Evolutionary conservation across 2,329 filamentous ascomycete genomes (phyloP).

Genomic region (Fusarium floridanum): DNA sequence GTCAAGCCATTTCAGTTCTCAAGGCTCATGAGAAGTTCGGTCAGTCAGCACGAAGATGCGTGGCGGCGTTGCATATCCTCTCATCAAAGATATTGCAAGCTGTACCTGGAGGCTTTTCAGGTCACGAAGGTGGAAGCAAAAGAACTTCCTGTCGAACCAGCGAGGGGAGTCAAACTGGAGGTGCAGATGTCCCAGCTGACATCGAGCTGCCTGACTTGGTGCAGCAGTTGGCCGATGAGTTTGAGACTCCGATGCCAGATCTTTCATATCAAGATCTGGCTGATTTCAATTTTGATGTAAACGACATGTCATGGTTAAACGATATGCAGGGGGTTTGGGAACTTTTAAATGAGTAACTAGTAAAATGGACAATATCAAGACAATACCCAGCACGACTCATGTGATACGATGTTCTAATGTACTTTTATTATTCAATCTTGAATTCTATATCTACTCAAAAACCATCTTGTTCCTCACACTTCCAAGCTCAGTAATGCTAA

Average conservation of each 20-base stretch:
- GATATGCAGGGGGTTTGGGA: slow-evolving; percentile 51
- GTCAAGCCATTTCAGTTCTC: slow-evolving; percentile 50
- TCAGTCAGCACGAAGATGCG: slow-evolving; percentile 49
- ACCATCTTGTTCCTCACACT: slow-evolving; percentile 55
- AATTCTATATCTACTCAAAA: slow-evolving; percentile 44
- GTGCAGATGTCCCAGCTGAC: neutral
- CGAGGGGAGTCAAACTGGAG: neutral
- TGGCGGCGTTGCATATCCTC: slow-evolving; percentile 51
- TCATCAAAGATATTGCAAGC: slow-evolving; percentile 51
- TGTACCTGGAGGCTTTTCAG: slow-evolving; percentile 1
- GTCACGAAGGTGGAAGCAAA: neutral
- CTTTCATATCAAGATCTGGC: slow-evolving; percentile 42
- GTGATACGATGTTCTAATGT: neutral
- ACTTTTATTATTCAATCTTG: neutral
- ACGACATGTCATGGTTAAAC: slow-evolving; percentile 52
- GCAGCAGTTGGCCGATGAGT: slow-evolving; percentile 40
- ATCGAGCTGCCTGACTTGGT: slow-evolving; percentile 25
- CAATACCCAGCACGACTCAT: neutral
- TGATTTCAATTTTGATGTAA: slow-evolving; percentile 48
- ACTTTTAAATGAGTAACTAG: slow-evolving; percentile 42
- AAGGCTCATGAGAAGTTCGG: slow-evolving; percentile 52
- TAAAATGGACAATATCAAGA: neutral
- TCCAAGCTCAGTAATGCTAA: slow-evolving; percentile 55
- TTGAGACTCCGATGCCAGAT: slow-evolving; percentile 38
- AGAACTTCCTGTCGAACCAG: neutral